Evolutionary conservation across 2,329 filamentous ascomycete species (phyloP), one percentile per base, ranked within the genome.

Genomic region (Verticillium alfalfae): DNA sequence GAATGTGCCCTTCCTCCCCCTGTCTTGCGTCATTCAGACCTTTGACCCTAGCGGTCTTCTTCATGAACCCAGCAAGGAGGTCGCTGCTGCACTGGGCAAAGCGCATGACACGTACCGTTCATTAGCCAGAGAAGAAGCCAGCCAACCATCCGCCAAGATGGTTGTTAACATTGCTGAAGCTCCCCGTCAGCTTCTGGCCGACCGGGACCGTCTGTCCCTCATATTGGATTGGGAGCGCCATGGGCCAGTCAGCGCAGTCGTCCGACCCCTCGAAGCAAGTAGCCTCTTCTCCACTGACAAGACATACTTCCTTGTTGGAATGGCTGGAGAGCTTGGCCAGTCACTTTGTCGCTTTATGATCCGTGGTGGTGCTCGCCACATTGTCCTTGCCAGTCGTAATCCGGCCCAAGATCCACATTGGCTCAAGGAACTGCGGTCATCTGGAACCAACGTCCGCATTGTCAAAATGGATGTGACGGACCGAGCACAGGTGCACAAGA

Each of bases 321-420:
- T 76, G 31, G 64, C 72, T 0, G 69, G 73, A 5, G 71, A 67
- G 2, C 34, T 77, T 22, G 77, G 76, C 6, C 66, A 68, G 9
- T 77, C 76, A 0, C 65, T 78, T 2, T 72, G 67, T 55, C 63
- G 71, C 10, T 78, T 70, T 70, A 78, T 77, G 75, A 64, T 71
- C 7, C 59, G 63, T 0, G 65, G 68, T 12, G 76, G 77, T 2
- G 76, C 75, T 2, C 67, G 68, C 41, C 54, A 73, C 60, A 38
- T 79, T 4, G 73, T 70, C 15, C 56, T 81, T 1, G 71, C 73
- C 1, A 77, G 74, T 60, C 72, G 78, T 9, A 72, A 70, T 37
- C 71, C 75, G 2, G 67, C 71, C 1, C 62, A 75, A 8, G 62
- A 71, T 22, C 41, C 65, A 8, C 52, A 57, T 1, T 68, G 26